Conservation (phyloP, 768 basidiomycete genomes). For the Tricholomella constricta region DNA sequence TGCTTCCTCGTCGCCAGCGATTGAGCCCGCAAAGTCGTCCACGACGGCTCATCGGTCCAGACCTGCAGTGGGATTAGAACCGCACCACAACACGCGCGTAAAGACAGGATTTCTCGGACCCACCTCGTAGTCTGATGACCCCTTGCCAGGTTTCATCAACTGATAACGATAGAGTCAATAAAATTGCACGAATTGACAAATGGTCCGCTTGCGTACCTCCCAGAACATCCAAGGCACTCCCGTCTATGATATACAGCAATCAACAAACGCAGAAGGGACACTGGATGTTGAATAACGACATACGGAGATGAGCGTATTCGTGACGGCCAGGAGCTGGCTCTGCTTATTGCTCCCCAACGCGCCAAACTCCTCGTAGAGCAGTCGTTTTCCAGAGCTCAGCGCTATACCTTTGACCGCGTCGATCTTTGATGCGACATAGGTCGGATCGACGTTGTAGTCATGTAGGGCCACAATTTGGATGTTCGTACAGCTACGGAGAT, state of each 20-base stretch:
- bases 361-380: slow-evolving; percentile 40
- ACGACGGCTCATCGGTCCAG: slow-evolving; percentile 30
- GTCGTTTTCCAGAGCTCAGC: slow-evolving; percentile 33
- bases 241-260: slow-evolving; percentile 9
- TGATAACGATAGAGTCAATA: no score
- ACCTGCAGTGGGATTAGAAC: slow-evolving; percentile 12
- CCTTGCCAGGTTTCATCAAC: slow-evolving; percentile 23
- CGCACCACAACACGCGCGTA: background rate
- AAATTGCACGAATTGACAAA: no score
- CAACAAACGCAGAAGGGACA: background rate
- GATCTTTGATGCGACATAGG: slow-evolving; percentile 42
- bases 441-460: slow-evolving; percentile 46
- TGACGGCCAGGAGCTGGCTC: slow-evolving; percentile 39
- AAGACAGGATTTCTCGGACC: background rate
- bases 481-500: slow-evolving; percentile 17
- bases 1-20: slow-evolving; percentile 22
- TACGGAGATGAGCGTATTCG: slow-evolving; percentile 38
- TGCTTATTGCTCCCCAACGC: slow-evolving; percentile 40
- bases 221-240: slow-evolving; percentile 30
- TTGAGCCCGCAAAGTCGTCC: slow-evolving; percentile 21
- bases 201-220: slow-evolving; percentile 21
- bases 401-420: slow-evolving; percentile 39
- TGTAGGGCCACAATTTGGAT: slow-evolving; percentile 27
- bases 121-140: slow-evolving; percentile 26
- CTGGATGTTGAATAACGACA: slow-evolving; percentile 19